Conservation (phyloP, 768 basidiomycete genomes). For the Naganishia onofrii region DNA sequence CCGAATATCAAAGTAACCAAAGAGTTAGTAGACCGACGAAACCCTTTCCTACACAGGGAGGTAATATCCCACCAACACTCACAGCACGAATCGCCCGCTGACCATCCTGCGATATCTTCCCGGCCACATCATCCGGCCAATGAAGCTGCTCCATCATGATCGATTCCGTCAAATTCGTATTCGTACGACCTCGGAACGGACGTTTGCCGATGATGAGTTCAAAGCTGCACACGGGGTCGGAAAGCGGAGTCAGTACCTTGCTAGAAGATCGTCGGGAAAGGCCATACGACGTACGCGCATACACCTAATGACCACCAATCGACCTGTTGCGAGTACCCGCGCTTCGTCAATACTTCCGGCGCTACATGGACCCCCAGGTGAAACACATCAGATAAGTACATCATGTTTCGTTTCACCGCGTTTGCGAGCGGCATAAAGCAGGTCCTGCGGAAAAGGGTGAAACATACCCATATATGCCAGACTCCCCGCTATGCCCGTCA, state of each 20-base stretch:
- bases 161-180: conserved; percentile 84
- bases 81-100: conserved; percentile 78
- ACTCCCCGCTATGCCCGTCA: conserved; percentile 92
- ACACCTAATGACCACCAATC: conserved; percentile 98
- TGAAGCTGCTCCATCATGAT: conserved; percentile 81
- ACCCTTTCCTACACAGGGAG: background rate
- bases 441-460: background rate
- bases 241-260: background rate
- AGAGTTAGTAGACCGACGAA: background rate
- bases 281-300: conserved; percentile 60
- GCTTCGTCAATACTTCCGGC: conserved; percentile 87
- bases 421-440: too few species aligned
- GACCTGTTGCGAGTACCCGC: conserved; percentile 88
- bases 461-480: conserved; percentile 95
- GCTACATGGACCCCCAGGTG: conserved; percentile 52
- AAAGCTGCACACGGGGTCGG: conserved; percentile 51
- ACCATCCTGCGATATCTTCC: conserved; percentile 71
- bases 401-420: background rate
- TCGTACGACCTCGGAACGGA: conserved; percentile 90
- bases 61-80: conserved; percentile 47
- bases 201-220: conserved; percentile 87
- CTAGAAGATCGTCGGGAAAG: background rate
- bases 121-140: conserved; percentile 86
- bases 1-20: background rate
- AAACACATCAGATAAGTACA: background rate